phyloP scores from a whole-genome alignment of 768 basidiomycete species.

The Leccinum ochraceum region DNA sequence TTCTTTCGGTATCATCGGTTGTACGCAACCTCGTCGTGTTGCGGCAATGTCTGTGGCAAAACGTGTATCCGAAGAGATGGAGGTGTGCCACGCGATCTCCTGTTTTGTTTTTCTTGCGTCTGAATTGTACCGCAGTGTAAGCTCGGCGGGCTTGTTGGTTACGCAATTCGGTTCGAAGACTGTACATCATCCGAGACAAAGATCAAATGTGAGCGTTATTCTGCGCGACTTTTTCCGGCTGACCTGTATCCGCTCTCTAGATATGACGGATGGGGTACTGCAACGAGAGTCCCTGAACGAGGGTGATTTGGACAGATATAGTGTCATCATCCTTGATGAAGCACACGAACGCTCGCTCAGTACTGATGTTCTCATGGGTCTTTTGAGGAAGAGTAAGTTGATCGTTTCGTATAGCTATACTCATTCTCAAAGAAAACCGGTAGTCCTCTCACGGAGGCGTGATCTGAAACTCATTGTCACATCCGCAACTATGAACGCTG shows the following conservation, averaged over 20 bases:
- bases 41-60: conserved; percentile 99
- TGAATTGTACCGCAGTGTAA: conserved; percentile 58
- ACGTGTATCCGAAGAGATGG: conserved; percentile 99
- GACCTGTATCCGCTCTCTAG: conserved; percentile 40
- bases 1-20: conserved; percentile 85
- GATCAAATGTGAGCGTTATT: conserved; percentile 82
- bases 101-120: background rate
- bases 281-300: conserved; percentile 98
- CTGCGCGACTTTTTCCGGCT: background rate
- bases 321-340: conserved; percentile 97
- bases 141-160: conserved; percentile 89
- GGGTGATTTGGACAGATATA: conserved; percentile 97
- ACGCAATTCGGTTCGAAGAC: conserved; percentile 98
- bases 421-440: conserved; percentile 5
- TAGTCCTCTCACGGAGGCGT: conserved; percentile 83
- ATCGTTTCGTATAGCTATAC: background rate
- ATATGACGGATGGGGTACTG: conserved; percentile 99
- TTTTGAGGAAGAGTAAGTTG: conserved; percentile 83
- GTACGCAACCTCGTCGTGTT: conserved; percentile 97
- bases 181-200: conserved; percentile 93
- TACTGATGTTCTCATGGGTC: conserved; percentile 97
- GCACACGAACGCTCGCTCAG: conserved; percentile 97
- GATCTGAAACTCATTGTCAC: conserved; percentile 97
- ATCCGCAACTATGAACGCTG: conserved; percentile 99
- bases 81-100: conserved; percentile 50